phyloP scores from a whole-genome alignment of 768 basidiomycete genomes.

The Lactarius sp. region DNA sequence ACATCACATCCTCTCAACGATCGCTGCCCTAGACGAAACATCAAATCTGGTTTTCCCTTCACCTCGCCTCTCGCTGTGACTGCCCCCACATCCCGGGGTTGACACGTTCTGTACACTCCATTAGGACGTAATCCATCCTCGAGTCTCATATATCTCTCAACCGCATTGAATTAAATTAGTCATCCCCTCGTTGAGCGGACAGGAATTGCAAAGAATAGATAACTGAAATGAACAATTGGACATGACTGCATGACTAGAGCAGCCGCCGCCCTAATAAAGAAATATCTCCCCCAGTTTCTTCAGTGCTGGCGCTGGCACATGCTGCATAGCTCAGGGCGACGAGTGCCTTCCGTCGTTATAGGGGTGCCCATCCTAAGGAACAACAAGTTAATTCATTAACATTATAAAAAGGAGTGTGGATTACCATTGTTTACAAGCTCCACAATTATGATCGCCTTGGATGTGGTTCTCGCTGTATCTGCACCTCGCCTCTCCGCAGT shows the following conservation, averaged over 20 bases:
- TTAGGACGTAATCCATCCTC: background rate
- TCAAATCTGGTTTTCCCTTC: background rate
- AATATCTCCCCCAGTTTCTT: background rate
- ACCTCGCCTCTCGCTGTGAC: background rate
- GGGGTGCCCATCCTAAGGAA: constrained; percentile 10
- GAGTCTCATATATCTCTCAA: background rate
- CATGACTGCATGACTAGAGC: background rate
- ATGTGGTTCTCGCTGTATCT: constrained; percentile 13
- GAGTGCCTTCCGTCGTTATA: background rate
- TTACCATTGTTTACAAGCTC: constrained; percentile 3
- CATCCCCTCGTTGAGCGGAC: background rate
- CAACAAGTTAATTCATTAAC: background rate
- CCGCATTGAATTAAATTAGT: background rate
- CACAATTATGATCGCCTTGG: background rate
- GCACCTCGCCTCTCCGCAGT: constrained; percentile 14
- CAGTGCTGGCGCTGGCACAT: background rate
- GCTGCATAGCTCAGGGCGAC: constrained; percentile 10
- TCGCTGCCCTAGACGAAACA: background rate
- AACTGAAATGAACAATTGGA: constrained; percentile 2
- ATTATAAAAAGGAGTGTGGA: background rate
- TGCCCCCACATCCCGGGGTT: background rate
- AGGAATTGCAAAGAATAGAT: constrained; percentile 7
- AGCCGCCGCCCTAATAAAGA: background rate
- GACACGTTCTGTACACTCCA: constrained; percentile 4
- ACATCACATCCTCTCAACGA: background rate